Evolutionary conservation across 2,329 filamentous ascomycete genomes (phyloP).

Genomic region (Rugonectria rugulosa): DNA sequence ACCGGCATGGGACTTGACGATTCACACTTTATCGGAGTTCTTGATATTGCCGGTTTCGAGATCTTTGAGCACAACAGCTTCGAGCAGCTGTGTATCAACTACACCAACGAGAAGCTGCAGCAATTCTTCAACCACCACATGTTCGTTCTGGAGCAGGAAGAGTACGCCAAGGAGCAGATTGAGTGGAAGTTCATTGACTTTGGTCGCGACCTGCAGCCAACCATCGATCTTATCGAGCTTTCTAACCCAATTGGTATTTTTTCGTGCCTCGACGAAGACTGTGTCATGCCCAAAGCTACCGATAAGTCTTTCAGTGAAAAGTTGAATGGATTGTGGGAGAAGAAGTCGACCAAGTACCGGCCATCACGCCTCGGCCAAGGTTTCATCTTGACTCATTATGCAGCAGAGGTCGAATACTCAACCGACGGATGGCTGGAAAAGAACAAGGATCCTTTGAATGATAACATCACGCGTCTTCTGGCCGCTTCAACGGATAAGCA

Average conservation of each 20-base stretch:
- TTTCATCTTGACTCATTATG: conserved; percentile 96
- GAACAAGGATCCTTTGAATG: conserved; percentile 98
- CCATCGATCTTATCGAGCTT: conserved; percentile 95
- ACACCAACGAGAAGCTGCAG: conserved; percentile 98
- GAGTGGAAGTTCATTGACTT: conserved; percentile 99
- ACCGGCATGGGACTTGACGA: conserved; percentile 84
- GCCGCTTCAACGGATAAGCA: conserved; percentile 84
- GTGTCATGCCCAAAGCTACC: conserved; percentile 98
- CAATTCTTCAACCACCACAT: conserved; percentile 99
- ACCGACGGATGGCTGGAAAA: conserved; percentile 97
- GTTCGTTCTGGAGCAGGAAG: conserved; percentile 98
- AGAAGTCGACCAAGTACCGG: conserved; percentile 93
- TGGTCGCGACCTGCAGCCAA: conserved; percentile 94
- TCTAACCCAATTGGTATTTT: conserved; percentile 98
- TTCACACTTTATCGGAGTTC: conserved; percentile 93
- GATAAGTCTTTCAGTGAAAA: conserved; percentile 98
- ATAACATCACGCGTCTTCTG: conserved; percentile 91
- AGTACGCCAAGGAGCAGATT: conserved; percentile 96
- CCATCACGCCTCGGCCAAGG: conserved; percentile 87
- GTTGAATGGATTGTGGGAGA: conserved; percentile 95
- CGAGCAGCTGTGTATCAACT: conserved; percentile 99
- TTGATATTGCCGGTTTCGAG: conserved; percentile 99
- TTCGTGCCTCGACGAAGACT: conserved; percentile 96
- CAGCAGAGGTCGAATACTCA: conserved; percentile 95
- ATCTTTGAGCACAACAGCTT: conserved; percentile 99